Percentiles rank a stretch among this genome's conserved stretches.
Evolutionary conservation across 148 eudicot species (phyloP).

Genomic region (Arbutus unedo): DNA sequence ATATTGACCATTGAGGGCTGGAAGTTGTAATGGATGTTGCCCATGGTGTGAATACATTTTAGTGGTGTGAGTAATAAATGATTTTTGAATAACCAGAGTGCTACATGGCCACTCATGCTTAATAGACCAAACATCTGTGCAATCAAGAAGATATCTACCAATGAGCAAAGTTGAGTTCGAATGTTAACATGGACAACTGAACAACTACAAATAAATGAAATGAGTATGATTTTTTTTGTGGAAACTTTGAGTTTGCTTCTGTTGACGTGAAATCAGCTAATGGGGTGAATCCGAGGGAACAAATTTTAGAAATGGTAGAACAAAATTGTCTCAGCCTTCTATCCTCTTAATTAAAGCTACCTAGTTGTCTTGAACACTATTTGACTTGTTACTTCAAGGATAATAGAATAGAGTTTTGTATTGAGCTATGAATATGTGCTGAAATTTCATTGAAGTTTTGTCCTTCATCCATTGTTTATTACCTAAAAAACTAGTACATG

Average conservation of each 20-base stretch:
- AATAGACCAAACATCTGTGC: conserved; percentile 8
- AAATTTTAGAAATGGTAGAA: neutral
- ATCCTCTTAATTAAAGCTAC: conserved; percentile 6
- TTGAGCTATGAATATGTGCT: neutral
- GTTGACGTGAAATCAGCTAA: neutral
- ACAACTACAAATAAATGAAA: neutral
- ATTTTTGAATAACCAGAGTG: neutral
- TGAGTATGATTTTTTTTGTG: neutral
- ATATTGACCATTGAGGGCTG: neutral
- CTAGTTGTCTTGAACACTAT: neutral
- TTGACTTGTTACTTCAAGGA: neutral
- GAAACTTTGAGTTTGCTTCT: neutral
- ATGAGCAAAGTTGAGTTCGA: neutral
- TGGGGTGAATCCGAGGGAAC: neutral
- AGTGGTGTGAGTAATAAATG: neutral
- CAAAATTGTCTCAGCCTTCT: neutral
- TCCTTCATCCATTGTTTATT: too few relatives aligned
- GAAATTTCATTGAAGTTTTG: too few relatives aligned
- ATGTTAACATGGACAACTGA: conserved; percentile 1
- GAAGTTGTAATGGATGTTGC: neutral
- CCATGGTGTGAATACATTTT: neutral
- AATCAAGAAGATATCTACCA: conserved; percentile 5
- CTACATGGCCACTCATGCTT: neutral
- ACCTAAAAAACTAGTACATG: too few relatives aligned
- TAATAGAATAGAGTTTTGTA: neutral